Conservation (phyloP, 495 filamentous ascomycete genomes). For the Penicillium silybi region DNA sequence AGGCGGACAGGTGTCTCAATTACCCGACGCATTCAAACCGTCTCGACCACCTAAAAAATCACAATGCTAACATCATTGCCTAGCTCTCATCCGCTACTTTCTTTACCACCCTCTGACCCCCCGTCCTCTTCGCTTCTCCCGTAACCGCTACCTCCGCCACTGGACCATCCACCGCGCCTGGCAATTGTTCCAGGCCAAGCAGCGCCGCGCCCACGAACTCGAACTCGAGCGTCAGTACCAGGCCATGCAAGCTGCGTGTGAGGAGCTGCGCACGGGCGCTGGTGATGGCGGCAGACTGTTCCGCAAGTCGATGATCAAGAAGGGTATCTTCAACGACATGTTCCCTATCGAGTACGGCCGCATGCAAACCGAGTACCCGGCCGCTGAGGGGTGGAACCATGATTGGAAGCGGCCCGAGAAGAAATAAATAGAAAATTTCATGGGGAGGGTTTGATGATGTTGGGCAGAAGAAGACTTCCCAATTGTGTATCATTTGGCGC, state of each 20-base stretch:
- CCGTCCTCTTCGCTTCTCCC: constrained; percentile 78
- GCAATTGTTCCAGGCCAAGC: constrained; percentile 64
- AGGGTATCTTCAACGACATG: constrained; percentile 59
- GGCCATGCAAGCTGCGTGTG: constrained; percentile 73
- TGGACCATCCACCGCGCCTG: constrained; percentile 99
- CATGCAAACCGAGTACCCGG: constrained; percentile 73
- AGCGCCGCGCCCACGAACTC: constrained; percentile 54
- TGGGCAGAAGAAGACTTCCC: neutral
- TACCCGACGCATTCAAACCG: neutral
- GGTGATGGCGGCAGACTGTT: constrained; percentile 78
- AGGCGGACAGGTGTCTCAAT: neutral
- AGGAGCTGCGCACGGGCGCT: constrained; percentile 68
- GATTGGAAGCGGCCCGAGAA: constrained; percentile 42
- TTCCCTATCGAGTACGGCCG: constrained; percentile 88
- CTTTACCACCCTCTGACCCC: constrained; percentile 63
- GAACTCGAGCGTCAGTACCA: constrained; percentile 73
- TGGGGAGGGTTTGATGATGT: neutral
- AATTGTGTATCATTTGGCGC: constrained; percentile 28
- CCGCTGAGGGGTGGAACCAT: constrained; percentile 73
- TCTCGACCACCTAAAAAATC: constrained; percentile 1
- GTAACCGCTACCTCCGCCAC: constrained; percentile 85
- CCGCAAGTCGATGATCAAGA: constrained; percentile 80
- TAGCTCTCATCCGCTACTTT: constrained; percentile 63
- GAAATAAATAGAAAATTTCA: constrained; percentile 10
- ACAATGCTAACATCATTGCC: neutral